phyloP scores from a whole-genome alignment of 352 stramenopile genomes.

The Phytophthora macrochlamydospora region DNA sequence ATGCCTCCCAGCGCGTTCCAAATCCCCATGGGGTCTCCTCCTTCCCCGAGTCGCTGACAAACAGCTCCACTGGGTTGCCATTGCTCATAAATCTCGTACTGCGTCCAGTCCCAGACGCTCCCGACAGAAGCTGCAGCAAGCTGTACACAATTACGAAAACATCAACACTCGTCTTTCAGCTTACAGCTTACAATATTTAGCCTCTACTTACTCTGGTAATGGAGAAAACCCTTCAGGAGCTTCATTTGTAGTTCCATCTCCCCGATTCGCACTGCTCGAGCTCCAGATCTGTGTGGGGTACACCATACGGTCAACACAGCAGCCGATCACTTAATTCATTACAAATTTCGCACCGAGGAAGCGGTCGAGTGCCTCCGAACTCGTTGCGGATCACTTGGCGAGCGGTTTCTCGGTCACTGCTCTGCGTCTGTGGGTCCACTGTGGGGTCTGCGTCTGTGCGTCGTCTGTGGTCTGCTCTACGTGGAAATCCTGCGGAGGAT shows the following conservation, averaged over 20 bases:
- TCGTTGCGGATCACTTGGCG: constrained; percentile 40
- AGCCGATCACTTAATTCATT: constrained; percentile 1
- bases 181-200: neutral
- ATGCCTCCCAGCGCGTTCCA: constrained; percentile 68
- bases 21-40: constrained; percentile 47
- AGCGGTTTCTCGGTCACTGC: constrained; percentile 1
- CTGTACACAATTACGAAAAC: constrained; percentile 17
- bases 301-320: constrained; percentile 3
- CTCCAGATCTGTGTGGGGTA: constrained; percentile 13
- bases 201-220: constrained; percentile 34
- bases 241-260: constrained; percentile 12
- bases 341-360: constrained; percentile 14
- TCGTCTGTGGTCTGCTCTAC: constrained; percentile 24
- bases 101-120: constrained; percentile 33
- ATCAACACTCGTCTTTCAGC: constrained; percentile 1
- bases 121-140: constrained; percentile 56
- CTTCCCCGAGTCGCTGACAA: constrained; percentile 65
- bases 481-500: constrained; percentile 66
- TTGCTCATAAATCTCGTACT: constrained; percentile 64
- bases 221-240: constrained; percentile 10
- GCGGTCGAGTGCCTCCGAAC: constrained; percentile 29
- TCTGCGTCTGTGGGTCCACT: neutral
- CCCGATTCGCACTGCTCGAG: constrained; percentile 20
- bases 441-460: constrained; percentile 25
- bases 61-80: constrained; percentile 79